Percentiles rank a stretch among this genome's conserved stretches.
Evolutionary conservation across 257 asterid genomes (phyloP).

Genomic region (Solanum gandarillasii): DNA sequence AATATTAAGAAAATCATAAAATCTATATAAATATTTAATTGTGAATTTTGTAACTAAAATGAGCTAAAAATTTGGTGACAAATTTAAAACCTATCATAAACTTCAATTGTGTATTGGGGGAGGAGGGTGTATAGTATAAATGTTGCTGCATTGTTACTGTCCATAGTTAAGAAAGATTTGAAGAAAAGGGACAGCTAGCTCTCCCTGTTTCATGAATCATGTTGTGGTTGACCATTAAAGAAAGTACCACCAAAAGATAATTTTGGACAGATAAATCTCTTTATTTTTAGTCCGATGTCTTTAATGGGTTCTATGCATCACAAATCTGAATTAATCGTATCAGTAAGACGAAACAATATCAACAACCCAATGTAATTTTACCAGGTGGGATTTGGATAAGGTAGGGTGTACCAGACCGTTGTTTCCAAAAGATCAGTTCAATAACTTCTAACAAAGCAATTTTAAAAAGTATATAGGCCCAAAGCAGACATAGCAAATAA

Average conservation of each 20-base stretch:
- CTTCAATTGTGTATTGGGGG: neutral
- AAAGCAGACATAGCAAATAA: neutral
- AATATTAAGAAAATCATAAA: neutral
- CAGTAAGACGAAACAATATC: neutral
- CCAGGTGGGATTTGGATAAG: neutral
- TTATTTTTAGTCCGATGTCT: neutral
- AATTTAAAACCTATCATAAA: neutral
- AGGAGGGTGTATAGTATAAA: neutral
- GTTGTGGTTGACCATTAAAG: constrained; percentile 10
- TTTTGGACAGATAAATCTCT: neutral
- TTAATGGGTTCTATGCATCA: neutral
- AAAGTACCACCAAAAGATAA: neutral
- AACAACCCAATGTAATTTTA: neutral
- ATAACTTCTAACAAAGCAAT: neutral
- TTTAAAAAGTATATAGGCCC: neutral
- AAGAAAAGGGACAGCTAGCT: neutral
- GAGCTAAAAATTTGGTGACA: neutral
- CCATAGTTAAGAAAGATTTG: neutral
- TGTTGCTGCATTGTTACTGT: neutral
- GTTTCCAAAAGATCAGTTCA: neutral
- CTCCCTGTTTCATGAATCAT: neutral
- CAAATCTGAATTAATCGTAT: neutral
- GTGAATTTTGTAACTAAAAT: neutral
- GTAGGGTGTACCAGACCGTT: neutral
- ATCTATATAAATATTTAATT: neutral